Evolutionary conservation across 139 green algal genomes (phyloP).

Genomic region (Eudorina sp.): DNA sequence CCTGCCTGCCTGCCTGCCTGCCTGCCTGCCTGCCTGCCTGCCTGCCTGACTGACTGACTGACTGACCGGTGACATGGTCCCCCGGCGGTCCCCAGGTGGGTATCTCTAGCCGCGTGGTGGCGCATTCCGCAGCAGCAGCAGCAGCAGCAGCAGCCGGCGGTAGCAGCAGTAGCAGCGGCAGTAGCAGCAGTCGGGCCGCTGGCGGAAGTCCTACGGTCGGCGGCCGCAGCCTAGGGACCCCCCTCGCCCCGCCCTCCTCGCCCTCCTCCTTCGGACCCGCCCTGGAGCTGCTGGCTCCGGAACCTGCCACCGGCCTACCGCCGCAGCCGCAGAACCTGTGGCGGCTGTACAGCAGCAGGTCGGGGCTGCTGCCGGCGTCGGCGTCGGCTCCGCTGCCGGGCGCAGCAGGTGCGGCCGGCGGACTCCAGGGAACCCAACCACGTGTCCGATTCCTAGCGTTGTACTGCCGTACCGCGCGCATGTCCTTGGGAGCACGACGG

Average conservation of each 20-base stretch:
- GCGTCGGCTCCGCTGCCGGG: neutral
- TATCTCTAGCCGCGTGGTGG: neutral
- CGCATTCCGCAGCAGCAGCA: no score
- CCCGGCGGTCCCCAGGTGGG: neutral
- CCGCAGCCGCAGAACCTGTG: slow-evolving; percentile 31
- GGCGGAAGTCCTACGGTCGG: neutral
- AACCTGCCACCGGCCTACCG: neutral
- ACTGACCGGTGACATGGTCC: no score
- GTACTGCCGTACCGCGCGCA: neutral
- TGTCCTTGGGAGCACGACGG: neutral
- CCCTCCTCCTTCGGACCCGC: slow-evolving; percentile 34
- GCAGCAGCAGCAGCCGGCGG: no score
- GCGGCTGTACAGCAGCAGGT: neutral
- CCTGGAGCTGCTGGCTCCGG: slow-evolving; percentile 17
- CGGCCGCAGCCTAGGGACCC: neutral
- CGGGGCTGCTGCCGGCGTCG: neutral
- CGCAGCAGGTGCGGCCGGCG: no score
- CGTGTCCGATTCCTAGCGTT: no score
- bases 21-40: no score
- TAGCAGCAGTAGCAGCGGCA: no score
- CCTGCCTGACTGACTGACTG: no score
- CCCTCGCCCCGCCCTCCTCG: neutral
- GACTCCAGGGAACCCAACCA: no score
- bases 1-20: no score
- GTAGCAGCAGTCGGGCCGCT: neutral